Conservation (phyloP, 306 rosid species). For the Prunus fruticosa region DNA sequence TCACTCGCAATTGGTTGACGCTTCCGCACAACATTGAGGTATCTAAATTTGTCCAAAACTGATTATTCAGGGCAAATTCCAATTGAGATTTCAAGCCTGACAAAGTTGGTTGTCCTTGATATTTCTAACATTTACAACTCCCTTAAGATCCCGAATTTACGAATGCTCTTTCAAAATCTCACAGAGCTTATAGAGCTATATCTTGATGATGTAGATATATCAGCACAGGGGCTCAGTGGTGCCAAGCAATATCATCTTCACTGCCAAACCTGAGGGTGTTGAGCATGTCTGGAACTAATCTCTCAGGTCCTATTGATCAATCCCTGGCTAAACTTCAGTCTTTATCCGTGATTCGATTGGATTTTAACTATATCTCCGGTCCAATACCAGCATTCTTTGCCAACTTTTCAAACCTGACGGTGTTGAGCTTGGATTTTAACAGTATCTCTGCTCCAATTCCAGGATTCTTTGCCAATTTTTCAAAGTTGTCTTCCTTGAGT, state of each 20-base stretch:
- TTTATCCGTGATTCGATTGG: not conserved
- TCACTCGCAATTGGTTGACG: too few relatives aligned
- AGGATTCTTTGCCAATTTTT: conserved; percentile 6
- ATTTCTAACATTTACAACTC: not conserved
- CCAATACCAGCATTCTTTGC: not conserved
- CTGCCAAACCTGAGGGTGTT: conserved; percentile 17
- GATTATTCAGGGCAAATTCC: conserved; percentile 30
- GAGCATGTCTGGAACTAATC: conserved; percentile 19
- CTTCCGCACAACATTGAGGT: too few relatives aligned
- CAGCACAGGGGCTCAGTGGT: conserved; percentile 46
- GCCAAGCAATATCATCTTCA: conserved; percentile 27
- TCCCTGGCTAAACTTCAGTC: not conserved
- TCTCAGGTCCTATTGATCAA: conserved; percentile 16
- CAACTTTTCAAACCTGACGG: not conserved
- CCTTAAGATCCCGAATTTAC: conserved; percentile 25
- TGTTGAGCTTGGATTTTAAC: conserved; percentile 5
- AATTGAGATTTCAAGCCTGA: conserved; percentile 12
- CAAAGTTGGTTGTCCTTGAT: conserved; percentile 32
- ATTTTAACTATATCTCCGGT: not conserved
- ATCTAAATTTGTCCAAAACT: conserved; percentile 23
- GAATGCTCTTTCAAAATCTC: conserved; percentile 22
- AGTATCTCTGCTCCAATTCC: conserved; percentile 20
- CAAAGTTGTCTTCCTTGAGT: conserved; percentile 24
- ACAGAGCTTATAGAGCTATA: conserved; percentile 23
- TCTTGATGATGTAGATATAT: conserved; percentile 47